Conservation (phyloP, 306 rosid genomes). For the Dicorynia guianensis region DNA sequence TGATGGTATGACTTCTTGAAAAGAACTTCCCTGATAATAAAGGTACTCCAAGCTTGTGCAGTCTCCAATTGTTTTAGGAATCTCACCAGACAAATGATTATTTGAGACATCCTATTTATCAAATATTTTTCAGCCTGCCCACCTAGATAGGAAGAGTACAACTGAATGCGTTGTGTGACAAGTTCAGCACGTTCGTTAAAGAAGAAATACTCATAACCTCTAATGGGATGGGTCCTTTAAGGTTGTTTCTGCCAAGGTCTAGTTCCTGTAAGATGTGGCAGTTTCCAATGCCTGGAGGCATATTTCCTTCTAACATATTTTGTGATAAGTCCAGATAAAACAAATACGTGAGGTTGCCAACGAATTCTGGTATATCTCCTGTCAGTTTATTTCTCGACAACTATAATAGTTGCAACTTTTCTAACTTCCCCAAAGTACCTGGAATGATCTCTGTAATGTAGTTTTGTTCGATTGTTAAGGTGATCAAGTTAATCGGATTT, state of each 20-base stretch:
- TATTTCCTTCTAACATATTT: neutral
- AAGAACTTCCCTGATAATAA: neutral
- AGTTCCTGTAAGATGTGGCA: neutral
- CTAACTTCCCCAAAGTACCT: too few species aligned
- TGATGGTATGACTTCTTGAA: neutral
- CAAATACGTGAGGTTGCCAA: neutral
- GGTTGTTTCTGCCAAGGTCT: neutral
- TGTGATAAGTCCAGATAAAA: neutral
- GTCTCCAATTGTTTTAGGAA: slow-evolving; percentile 7
- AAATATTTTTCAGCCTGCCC: neutral
- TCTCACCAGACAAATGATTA: neutral
- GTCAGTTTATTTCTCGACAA: neutral
- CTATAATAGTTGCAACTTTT: neutral
- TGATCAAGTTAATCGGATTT: too few species aligned
- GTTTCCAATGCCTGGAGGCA: slow-evolving; percentile 1
- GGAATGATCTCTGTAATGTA: too few species aligned
- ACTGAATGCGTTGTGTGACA: neutral
- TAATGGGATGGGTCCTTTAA: neutral
- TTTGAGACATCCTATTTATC: neutral
- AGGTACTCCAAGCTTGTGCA: neutral
- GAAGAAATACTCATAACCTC: neutral
- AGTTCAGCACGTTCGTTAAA: neutral
- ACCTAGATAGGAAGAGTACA: neutral
- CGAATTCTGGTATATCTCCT: neutral
- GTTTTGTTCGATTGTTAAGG: too few species aligned